Base-by-base conservation (phyloP, 495 filamentous ascomycete species). In the Gamarada debralockiae region DNA sequence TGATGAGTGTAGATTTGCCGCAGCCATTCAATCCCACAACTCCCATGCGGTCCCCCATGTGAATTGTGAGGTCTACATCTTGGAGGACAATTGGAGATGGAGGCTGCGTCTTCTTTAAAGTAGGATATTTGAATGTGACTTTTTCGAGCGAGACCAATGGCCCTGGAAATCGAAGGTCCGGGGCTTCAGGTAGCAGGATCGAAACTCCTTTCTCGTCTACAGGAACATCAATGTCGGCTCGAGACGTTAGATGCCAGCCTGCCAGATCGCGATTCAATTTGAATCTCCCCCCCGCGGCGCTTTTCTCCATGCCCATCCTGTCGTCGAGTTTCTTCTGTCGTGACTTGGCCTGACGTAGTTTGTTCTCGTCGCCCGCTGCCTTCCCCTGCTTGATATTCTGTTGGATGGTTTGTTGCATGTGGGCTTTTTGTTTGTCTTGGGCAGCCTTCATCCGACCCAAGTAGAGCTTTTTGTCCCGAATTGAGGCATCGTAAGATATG, bases 241-340 rank as follows among this genome's bases (percentile, higher is more conserved):
- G 73, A 14, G 60, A 59, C 3, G 68, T 74, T 1, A 65, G 20
- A 60, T 87, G 78, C 37, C 65, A 90, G 0, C 87, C 89, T 0
- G 56, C 65, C 0, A 85, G 62, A 65, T 92, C 88, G 7, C 87
- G 70, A 61, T 87, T 90, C 8, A 92, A 73, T 66, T 92, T 92
- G 72, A 92, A 92, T 18, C 84, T 70, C 10, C 76, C 76, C 8
- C 89, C 89, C 23, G 72, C 81, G n/a, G 82, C 80, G 59, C 67
- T 81, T 34, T 86, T 83, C 52, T 91, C 73, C 54, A 91, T 66
- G 3, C 88, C 89, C 82, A 81, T 83, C 34, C 87, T 74, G 46
- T 92, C 82, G 50, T 92, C 88, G 9, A 95, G 74, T 59, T 86
- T 89, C 68, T 90, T 92, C 63, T 89, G 86, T 7, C 87, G 75